Evolutionary conservation across 2,329 filamentous ascomycete species (phyloP).

Genomic region (Phyllosticta ampelicida): DNA sequence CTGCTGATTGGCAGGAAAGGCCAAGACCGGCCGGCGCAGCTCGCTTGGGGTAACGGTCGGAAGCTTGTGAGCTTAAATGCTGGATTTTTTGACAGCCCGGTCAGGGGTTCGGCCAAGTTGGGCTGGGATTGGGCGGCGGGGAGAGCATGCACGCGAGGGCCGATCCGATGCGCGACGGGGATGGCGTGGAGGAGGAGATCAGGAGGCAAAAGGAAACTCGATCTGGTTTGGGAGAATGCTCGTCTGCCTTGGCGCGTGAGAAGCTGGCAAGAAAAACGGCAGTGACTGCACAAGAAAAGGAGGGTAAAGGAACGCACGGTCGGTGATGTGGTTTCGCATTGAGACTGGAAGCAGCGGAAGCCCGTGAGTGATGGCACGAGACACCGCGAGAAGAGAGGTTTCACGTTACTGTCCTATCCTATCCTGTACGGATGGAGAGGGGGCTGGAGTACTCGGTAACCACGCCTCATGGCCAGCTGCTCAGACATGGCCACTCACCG

Average conservation of each 20-base stretch:
- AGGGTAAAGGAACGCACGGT: not conserved
- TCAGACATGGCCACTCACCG: not conserved
- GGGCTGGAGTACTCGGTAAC: not conserved
- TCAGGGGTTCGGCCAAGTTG: not conserved
- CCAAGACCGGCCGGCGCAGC: not conserved
- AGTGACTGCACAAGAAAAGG: not conserved
- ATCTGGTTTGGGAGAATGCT: not conserved
- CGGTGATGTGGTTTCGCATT: not conserved
- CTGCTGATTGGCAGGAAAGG: not conserved
- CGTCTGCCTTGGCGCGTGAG: not conserved
- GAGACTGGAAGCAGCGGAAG: not conserved
- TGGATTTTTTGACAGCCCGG: not conserved
- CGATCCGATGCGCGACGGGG: not conserved
- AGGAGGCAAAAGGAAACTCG: not conserved
- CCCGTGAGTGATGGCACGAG: not conserved
- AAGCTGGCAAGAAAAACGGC: not conserved
- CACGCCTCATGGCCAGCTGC: not conserved
- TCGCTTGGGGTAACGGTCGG: not conserved
- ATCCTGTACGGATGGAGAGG: not conserved
- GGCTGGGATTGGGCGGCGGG: not conserved
- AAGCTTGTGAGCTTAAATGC: not conserved
- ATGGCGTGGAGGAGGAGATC: not conserved
- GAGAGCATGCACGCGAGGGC: not conserved
- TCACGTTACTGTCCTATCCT: too few species aligned
- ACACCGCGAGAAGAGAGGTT: too few species aligned